Base-by-base conservation (phyloP, 2,329 filamentous ascomycete genomes). In the Emmonsia crescens region DNA sequence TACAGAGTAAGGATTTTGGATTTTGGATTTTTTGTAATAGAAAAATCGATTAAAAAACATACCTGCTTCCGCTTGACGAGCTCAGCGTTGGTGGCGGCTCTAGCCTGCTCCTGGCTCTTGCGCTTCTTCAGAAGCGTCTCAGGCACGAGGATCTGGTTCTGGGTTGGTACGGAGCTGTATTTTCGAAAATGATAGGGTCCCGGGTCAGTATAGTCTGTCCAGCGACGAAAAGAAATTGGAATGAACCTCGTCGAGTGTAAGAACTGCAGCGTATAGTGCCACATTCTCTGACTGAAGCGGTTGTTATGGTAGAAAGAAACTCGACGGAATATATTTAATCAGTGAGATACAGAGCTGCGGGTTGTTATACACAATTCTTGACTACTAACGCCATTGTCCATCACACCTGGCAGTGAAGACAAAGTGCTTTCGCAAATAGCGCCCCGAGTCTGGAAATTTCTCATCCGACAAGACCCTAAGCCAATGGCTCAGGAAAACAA, bases 41-140 rank as follows among this genome's bases (percentile, higher is more conserved):
- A 56, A 19, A 33, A 33, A 21, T 19, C 21, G 16, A 21, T 29
- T n/a, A 38, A 44, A 44, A 29, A 56, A 85, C 90, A 78, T 79
- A 97, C 94, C 84, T 90, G 85, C 84, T 94, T 94, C 80, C 87
- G 89, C 85, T 96, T 89, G 80, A 91, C 85, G 69, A 86, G 78
- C 74, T 89, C 89, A 69, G 89, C 84, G 71, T 84, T 80, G 78
- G 87, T 88, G 82, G 93, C 89, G 79, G 94, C 92, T 79, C 92
- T 89, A 78, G 92, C 91, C 87, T 96, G 96, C 87, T 99, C 94
- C 83, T 96, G 93, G 80, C 86, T 91, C 91, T 99, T 99, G 84
- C 94, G 90, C 91, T 99, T 99, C 89, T 99, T 99, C 80, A 99
- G 87, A 76, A 99, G 90, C 74, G 94, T 99, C 90, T 99, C 94